phyloP scores from a whole-genome alignment of 78 protist genomes.

The Monosiga brevicollis region DNA sequence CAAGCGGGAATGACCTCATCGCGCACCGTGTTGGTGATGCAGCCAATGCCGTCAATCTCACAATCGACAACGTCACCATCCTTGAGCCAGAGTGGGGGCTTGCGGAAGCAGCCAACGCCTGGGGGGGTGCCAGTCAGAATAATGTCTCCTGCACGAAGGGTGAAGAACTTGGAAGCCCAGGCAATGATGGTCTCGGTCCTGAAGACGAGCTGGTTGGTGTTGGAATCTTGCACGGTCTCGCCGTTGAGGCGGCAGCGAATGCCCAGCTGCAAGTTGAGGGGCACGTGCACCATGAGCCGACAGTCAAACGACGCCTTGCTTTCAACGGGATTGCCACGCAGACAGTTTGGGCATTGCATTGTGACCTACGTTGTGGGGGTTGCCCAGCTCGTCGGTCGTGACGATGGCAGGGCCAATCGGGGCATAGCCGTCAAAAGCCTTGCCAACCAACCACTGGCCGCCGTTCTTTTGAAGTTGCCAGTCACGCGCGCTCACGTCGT shows the following conservation, averaged over 20 bases:
- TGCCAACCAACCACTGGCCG: slow-evolving; percentile 23
- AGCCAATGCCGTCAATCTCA: slow-evolving; percentile 12
- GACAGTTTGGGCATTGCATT: no score
- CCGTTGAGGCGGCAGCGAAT: slow-evolving; percentile 10
- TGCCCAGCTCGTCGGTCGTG: background rate
- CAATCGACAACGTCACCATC: slow-evolving; percentile 4
- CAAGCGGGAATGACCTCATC: no score
- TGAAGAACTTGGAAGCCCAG: background rate
- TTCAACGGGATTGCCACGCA: background rate
- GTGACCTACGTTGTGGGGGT: background rate
- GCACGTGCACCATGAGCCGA: background rate
- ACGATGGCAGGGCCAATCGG: slow-evolving; percentile 23
- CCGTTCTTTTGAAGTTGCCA: slow-evolving; percentile 15
- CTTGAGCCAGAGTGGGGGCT: slow-evolving; percentile 22
- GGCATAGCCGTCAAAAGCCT: slow-evolving; percentile 12
- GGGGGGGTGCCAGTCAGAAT: slow-evolving; percentile 26
- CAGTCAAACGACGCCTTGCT: background rate
- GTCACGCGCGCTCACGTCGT: slow-evolving; percentile 29
- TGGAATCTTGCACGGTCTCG: slow-evolving; percentile 3
- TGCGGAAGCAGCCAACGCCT: slow-evolving; percentile 28
- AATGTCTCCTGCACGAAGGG: slow-evolving; percentile 21
- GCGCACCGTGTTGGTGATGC: slow-evolving; percentile 1
- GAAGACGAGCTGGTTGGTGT: slow-evolving; percentile 7
- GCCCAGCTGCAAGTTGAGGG: background rate
- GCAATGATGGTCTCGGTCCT: background rate